A percentile compares a stretch with the other conserved stretches of the same genome.
These are phyloP conservation scores for Polyrhizophydium stewartii DNA, from an alignment of 371 early-diverging fungal species.

Conservation along the genomic window DNA sequence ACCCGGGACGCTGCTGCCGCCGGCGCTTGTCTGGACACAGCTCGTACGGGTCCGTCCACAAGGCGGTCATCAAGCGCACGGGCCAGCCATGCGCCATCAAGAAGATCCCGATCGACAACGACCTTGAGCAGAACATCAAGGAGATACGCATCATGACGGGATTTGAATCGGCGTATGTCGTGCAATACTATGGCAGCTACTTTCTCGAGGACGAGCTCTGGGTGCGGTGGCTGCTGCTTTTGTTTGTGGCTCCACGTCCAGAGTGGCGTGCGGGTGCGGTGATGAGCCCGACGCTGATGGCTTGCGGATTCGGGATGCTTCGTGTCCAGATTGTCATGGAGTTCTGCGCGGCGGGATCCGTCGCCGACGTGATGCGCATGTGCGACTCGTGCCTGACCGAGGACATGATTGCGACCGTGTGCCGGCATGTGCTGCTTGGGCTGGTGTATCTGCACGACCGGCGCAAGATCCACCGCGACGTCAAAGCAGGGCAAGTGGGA, in stretches of 20 bases:
- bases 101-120: conserved; percentile 50
- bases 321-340: conserved; percentile 56
- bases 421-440: conserved; percentile 44
- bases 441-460: conserved; percentile 61
- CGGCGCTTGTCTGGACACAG: conserved; percentile 19
- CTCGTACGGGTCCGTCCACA: conserved; percentile 69
- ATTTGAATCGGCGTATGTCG: conserved; percentile 30
- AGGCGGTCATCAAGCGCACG: conserved; percentile 54
- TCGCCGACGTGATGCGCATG: conserved; percentile 53
- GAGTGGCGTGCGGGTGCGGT: too few relatives aligned
- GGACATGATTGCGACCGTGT: conserved; percentile 50
- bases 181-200: conserved; percentile 40
- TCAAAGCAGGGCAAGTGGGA: conserved; percentile 68
- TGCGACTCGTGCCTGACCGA: conserved; percentile 43
- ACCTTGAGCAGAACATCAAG: conserved; percentile 42
- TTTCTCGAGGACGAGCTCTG: conserved; percentile 37
- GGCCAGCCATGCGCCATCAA: conserved; percentile 55
- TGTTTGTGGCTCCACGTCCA: too few relatives aligned
- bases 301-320: not conserved
- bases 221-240: conserved; percentile 21
- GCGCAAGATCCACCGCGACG: conserved; percentile 73
- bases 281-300: too few relatives aligned
- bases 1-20: not conserved
- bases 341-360: conserved; percentile 55
- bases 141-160: conserved; percentile 51